Evolutionary conservation across 768 basidiomycete genomes (phyloP), one percentile per base, ranked within the genome.

Genomic region (Pleurotus platypus): DNA sequence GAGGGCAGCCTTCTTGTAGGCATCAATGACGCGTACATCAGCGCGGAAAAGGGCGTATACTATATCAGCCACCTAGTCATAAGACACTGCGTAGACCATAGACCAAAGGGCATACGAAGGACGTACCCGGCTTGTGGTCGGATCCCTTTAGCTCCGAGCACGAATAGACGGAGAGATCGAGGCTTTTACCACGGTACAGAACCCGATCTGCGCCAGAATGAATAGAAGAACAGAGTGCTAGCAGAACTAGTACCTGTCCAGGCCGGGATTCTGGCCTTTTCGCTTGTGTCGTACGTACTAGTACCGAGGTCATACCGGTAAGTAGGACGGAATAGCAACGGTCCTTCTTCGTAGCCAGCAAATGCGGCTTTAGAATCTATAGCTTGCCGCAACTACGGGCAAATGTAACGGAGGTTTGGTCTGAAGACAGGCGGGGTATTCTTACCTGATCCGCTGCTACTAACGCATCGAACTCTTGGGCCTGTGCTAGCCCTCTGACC

Each of bases 181-280:
- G 77, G 35, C 77, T 74, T 35, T 66, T 66, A 8, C 96, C 96
- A 59, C 83, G 84, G 74, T 88, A 95, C 57, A 99, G 68, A 6
- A 99, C 85, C n/a, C 97, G 91, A 75, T 99, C 97, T 94, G 65
- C 3, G 8, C 30, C 30, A 35, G 11, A 35, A 59, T 35, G 27
- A 3, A 3, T 49, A 22, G 40, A 16, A 18, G 39, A 26, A 56
- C 37, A 13, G 26, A n/a, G 39, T 30, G 27, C 37, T 11, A 35
- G 11, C 26, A 27, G 39, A 53, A 39, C 4, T 61, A 80, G 58
- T 56, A 94, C 94, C 94, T 64, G 96, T 98, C 95, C 95, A 98
- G 15, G 96, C 93, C 4, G 97, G 97, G 66, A 97, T 89, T 22
- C 97, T 83, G 81, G 87, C 84, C 75, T 98, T 99, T 72, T 98